phyloP scores from a whole-genome alignment of 2,329 filamentous ascomycete species.

The Monilinia vaccinii-corymbosi region DNA sequence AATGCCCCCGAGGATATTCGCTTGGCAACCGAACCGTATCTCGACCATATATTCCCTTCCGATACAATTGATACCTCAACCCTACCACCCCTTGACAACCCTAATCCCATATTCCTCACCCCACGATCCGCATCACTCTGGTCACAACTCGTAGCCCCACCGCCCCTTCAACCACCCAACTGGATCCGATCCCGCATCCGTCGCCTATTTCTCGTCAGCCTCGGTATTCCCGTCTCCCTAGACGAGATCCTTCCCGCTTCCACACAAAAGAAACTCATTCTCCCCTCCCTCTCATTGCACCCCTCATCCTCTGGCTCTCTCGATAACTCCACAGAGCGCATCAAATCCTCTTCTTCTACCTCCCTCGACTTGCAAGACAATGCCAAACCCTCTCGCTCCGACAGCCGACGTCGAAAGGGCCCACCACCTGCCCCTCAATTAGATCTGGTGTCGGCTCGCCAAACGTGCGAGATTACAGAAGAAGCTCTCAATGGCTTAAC shows the following conservation, averaged over 20 bases:
- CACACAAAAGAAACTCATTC: slow-evolving; percentile 94
- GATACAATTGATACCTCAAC: slow-evolving; percentile 43
- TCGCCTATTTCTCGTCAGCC: slow-evolving; percentile 86
- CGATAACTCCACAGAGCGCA: slow-evolving; percentile 20
- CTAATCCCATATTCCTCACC: slow-evolving; percentile 65
- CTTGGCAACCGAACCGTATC: slow-evolving; percentile 53
- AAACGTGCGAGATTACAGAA: slow-evolving; percentile 75
- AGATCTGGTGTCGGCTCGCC: slow-evolving; percentile 67
- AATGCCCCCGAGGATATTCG: slow-evolving; percentile 49
- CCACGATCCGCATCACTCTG: slow-evolving; percentile 84
- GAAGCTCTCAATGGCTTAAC: slow-evolving; percentile 75
- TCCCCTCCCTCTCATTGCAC: slow-evolving; percentile 62
- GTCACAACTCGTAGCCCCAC: slow-evolving; percentile 92
- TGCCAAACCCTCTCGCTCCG: slow-evolving; percentile 37
- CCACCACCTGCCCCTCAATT: slow-evolving; percentile 64
- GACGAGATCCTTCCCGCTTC: slow-evolving; percentile 95
- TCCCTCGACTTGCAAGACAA: slow-evolving; percentile 49
- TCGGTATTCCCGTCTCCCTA: slow-evolving; percentile 91
- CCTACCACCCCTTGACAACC: slow-evolving; percentile 36
- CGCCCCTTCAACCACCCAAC: slow-evolving; percentile 88
- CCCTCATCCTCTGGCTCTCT: slow-evolving; percentile 44
- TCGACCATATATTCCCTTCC: slow-evolving; percentile 56
- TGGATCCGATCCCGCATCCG: slow-evolving; percentile 96
- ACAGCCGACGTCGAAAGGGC: slow-evolving; percentile 38
- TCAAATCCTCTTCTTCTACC: slow-evolving; percentile 40